Conservation (phyloP, 495 filamentous ascomycete genomes). For the Penicillium simplicissimum region DNA sequence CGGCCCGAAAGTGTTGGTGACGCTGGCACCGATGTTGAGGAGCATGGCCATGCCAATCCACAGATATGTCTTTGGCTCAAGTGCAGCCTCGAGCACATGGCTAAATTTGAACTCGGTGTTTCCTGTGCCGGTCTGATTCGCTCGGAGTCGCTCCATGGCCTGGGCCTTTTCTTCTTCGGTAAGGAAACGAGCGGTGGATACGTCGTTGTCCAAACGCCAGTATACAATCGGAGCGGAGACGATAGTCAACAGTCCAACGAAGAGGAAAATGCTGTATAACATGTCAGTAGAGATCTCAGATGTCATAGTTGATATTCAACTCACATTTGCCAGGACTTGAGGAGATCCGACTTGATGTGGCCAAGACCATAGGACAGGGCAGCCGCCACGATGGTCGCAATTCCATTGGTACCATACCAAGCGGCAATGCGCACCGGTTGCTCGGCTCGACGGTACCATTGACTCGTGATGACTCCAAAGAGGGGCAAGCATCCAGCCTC, state of each 20-base stretch:
- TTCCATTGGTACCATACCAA: conserved; percentile 53
- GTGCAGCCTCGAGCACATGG: conserved; percentile 47
- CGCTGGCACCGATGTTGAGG: conserved; percentile 61
- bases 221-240: conserved; percentile 45
- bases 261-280: conserved; percentile 41
- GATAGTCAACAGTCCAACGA: conserved; percentile 52
- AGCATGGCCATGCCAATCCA: conserved; percentile 56
- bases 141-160: conserved; percentile 61
- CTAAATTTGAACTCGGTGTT: conserved; percentile 46
- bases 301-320: background rate
- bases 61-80: conserved; percentile 52
- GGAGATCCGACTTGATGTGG: conserved; percentile 50
- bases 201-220: conserved; percentile 49
- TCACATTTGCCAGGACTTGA: conserved; percentile 65
- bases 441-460: conserved; percentile 53
- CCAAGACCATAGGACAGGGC: conserved; percentile 53
- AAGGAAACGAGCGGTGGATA: conserved; percentile 59
- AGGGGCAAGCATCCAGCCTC: conserved; percentile 61
- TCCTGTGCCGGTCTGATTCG: conserved; percentile 62
- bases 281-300: background rate
- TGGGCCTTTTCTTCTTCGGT: conserved; percentile 57
- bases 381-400: conserved; percentile 50
- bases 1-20: conserved; percentile 61
- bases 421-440: conserved; percentile 51
- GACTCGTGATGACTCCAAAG: conserved; percentile 53